phyloP scores from a whole-genome alignment of 768 basidiomycete species.

The Kockovaella imperatae region DNA sequence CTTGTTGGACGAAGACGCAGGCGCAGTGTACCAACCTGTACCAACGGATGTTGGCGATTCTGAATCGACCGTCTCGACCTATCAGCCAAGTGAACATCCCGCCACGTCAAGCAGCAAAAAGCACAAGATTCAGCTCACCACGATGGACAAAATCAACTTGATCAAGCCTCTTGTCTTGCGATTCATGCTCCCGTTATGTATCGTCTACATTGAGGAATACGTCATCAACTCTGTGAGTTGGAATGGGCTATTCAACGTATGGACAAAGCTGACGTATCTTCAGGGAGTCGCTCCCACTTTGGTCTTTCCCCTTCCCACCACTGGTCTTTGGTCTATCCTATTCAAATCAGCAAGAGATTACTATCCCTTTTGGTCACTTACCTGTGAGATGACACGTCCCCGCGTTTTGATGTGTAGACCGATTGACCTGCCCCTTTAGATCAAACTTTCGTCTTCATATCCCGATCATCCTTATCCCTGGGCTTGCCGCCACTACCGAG shows the following conservation, averaged over 20 bases:
- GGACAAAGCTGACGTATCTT: background rate
- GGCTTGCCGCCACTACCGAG: slow-evolving; percentile 71
- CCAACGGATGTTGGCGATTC: slow-evolving; percentile 36
- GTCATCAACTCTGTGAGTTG: slow-evolving; percentile 50
- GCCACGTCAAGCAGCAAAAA: slow-evolving; percentile 23
- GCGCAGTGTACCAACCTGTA: slow-evolving; percentile 18
- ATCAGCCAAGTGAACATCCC: slow-evolving; percentile 44
- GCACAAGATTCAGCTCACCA: slow-evolving; percentile 51
- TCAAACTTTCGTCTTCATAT: slow-evolving; percentile 78
- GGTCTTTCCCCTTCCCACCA: slow-evolving; percentile 71
- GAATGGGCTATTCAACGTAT: background rate
- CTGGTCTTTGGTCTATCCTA: slow-evolving; percentile 61
- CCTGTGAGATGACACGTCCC: slow-evolving; percentile 10
- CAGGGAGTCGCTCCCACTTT: slow-evolving; percentile 85
- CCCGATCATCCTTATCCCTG: slow-evolving; percentile 80
- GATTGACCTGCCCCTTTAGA: slow-evolving; percentile 18
- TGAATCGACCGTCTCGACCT: slow-evolving; percentile 1
- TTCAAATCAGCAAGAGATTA: slow-evolving; percentile 83
- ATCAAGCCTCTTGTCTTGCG: slow-evolving; percentile 67
- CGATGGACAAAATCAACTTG: slow-evolving; percentile 68
- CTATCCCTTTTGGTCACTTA: slow-evolving; percentile 70
- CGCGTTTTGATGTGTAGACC: background rate
- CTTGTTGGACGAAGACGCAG: slow-evolving; percentile 27
- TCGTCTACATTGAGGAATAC: slow-evolving; percentile 56
- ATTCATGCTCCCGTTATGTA: slow-evolving; percentile 80